Evolutionary conservation across 2,329 filamentous ascomycete genomes (phyloP), one percentile per base, ranked within the genome.

Genomic region (Coleophoma cylindrospora): DNA sequence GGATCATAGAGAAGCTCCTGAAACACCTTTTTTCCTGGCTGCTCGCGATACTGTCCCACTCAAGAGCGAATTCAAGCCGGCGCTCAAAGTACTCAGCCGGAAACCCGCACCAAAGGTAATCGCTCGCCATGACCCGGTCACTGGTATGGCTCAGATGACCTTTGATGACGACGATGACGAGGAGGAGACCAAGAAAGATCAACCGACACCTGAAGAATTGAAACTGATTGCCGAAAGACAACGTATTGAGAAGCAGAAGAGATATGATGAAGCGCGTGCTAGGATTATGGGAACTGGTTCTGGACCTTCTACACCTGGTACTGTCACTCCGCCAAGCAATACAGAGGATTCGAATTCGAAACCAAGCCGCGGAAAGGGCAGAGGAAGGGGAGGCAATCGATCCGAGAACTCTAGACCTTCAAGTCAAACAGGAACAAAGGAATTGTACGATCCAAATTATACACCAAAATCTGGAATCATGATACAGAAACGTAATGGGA

Each of bases 261-360:
- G 87, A 53, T 96, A 96, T 66, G 88, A 95, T 54, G 91, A 96
- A 71, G 89, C 85, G 6, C 80, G 92, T 32, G 89, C 92, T 60
- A 87, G 91, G 65, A 85, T 96, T 49, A 92, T 96, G 67, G 91
- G 91, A 17, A 61, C 59, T 34, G 71, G 73, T 8, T 79, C 84
- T 0, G 80, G 83, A 1, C 74, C 76, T 8, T 84, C 83, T 4
- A 82, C 82, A 4, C 81, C 84, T 0, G 81, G 81, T 10, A 79
- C 72, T 43, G 73, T 79, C 3, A 84, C 84, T 13, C 83, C 85
- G 19, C 84, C 84, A 19, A 70, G 69, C 32, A 53, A 68, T 51
- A 64, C 64, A 5, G 76, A 74, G 49, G 71, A 74, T 9, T 73
- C 74, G 46, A 74, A 71, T 36, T 75, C 77, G 7, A 70, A 77